A percentile compares a stretch with the other conserved stretches of the same genome.
phyloP scores from a whole-genome alignment of 768 basidiomycete genomes.

The Auricularia sp. region DNA sequence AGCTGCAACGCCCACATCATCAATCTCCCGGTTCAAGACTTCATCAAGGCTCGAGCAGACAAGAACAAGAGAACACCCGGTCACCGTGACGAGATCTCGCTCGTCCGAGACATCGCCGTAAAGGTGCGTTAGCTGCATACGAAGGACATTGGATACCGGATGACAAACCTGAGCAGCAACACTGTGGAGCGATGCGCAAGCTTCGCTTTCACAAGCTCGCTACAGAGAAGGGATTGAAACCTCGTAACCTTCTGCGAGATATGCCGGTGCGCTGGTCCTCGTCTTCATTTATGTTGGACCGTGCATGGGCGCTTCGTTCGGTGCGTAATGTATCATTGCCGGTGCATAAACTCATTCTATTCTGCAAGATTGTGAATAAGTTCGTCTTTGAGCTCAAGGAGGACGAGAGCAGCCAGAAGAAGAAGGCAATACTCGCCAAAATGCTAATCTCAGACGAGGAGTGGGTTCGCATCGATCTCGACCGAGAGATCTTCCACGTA shows the following conservation, averaged over 20 bases:
- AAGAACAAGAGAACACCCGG: too few relatives aligned
- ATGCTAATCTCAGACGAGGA: slow-evolving; percentile 16
- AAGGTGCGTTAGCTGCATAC: too few relatives aligned
- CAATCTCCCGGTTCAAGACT: too few relatives aligned
- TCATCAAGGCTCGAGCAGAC: too few relatives aligned
- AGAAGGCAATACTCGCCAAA: slow-evolving; percentile 15
- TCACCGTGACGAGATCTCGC: too few relatives aligned
- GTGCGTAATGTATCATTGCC: slow-evolving; percentile 6
- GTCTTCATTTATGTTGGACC: slow-evolving; percentile 23
- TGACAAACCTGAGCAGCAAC: too few relatives aligned
- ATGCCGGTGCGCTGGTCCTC: slow-evolving; percentile 26
- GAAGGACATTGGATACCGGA: too few relatives aligned
- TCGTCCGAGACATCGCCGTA: too few relatives aligned
- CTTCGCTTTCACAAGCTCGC: too few relatives aligned
- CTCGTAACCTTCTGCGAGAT: slow-evolving; percentile 17
- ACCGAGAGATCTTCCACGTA: slow-evolving; percentile 18
- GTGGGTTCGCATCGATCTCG: slow-evolving; percentile 17
- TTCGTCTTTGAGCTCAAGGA: slow-evolving; percentile 19
- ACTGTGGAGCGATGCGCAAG: too few relatives aligned
- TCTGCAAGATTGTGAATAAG: slow-evolving; percentile 2
- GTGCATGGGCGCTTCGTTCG: slow-evolving; percentile 9
- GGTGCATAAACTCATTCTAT: neutral
- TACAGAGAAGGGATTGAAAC: too few relatives aligned
- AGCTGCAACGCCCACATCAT: too few relatives aligned
- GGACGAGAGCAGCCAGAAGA: slow-evolving; percentile 19